These are phyloP conservation scores for Physcomitrium patens DNA, from an alignment of 225 moss, liverwort and hornwort genomes.

Conservation along the genomic window DNA sequence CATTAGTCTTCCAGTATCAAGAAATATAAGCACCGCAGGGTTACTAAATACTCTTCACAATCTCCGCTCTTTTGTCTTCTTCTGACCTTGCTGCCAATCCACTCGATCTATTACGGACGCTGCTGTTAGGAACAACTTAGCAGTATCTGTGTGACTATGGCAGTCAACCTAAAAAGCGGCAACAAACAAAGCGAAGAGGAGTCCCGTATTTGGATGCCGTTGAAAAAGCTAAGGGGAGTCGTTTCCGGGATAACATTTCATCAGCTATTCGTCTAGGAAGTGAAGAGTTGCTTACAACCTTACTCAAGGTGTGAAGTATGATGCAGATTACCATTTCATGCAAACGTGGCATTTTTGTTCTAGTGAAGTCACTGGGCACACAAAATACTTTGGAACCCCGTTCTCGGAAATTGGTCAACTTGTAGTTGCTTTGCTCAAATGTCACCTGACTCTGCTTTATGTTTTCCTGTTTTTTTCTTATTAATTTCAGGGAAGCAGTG, in stretches of 20 bases:
- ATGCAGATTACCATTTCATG: slow-evolving; percentile 13
- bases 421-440: not conserved
- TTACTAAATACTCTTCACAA: too few species aligned
- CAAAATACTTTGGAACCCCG: not conserved
- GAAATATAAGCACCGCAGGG: too few species aligned
- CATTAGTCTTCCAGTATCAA: too few species aligned
- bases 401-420: not conserved
- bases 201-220: slow-evolving; percentile 59
- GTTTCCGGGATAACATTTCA: slow-evolving; percentile 55
- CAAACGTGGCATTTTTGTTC: not conserved
- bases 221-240: slow-evolving; percentile 50
- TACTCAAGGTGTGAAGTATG: slow-evolving; percentile 60
- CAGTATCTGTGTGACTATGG: slow-evolving; percentile 21
- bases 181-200: slow-evolving; percentile 47
- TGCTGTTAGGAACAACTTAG: slow-evolving; percentile 17
- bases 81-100: not conserved
- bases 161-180: slow-evolving; percentile 59
- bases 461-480: not conserved
- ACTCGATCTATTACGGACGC: slow-evolving; percentile 5
- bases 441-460: slow-evolving; percentile 6
- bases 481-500: slow-evolving; percentile 82
- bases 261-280: slow-evolving; percentile 74
- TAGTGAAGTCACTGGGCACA: not conserved
- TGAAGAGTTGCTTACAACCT: slow-evolving; percentile 70
- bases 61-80: not conserved